Evolutionary conservation across 805 yeast species (phyloP).

Genomic region (Candida verbasci): DNA sequence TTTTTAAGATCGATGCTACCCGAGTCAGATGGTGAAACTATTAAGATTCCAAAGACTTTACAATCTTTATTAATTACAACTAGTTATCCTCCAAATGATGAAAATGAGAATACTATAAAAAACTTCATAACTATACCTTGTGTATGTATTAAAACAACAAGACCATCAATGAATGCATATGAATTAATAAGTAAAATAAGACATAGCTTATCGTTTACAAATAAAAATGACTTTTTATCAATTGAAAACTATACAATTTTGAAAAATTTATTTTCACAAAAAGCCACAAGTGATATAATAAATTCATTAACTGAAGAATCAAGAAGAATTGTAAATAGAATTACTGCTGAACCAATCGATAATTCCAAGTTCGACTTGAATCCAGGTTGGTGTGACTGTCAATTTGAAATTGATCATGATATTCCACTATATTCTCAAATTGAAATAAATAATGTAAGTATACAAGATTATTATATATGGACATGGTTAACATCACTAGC

Average conservation of each 20-base stretch:
- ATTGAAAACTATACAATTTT: constrained; percentile 75
- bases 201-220: constrained; percentile 59
- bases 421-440: constrained; percentile 38
- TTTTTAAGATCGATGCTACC: constrained; percentile 78
- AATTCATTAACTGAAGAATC: constrained; percentile 72
- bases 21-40: constrained; percentile 53
- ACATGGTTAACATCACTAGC: constrained; percentile 81
- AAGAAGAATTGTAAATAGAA: constrained; percentile 46
- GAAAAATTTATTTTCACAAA: constrained; percentile 63
- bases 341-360: constrained; percentile 31
- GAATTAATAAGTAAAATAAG: constrained; percentile 53
- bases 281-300: constrained; percentile 49
- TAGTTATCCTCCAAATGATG: constrained; percentile 69
- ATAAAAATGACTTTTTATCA: constrained; percentile 64
- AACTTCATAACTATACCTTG: constrained; percentile 54
- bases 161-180: constrained; percentile 43
- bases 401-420: constrained; percentile 14
- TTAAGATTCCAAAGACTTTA: constrained; percentile 60
- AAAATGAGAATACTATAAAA: constrained; percentile 26
- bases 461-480: constrained; percentile 90
- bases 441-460: constrained; percentile 53
- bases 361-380: constrained; percentile 30
- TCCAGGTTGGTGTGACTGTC: constrained; percentile 32
- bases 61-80: constrained; percentile 61
- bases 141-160: constrained; percentile 54